Evolutionary conservation across 2,329 filamentous ascomycete species (phyloP).

Genomic region (Magnaporthales sp.): DNA sequence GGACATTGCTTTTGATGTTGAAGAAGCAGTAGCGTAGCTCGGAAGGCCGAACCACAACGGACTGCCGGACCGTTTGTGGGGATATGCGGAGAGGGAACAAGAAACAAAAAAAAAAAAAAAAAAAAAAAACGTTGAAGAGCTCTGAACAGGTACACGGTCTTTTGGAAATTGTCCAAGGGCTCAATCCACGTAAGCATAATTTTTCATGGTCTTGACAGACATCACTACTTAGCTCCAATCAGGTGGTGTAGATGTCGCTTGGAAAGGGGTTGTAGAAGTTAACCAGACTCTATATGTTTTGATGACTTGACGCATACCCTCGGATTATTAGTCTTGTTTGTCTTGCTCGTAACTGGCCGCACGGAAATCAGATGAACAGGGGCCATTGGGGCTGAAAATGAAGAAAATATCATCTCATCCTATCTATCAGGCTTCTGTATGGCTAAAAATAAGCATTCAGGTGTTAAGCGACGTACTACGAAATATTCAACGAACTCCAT

Average conservation of each 20-base stretch:
- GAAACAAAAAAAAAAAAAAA: not conserved
- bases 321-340: not conserved
- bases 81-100: not conserved
- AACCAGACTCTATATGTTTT: not conserved
- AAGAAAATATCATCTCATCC: not conserved
- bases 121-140: not conserved
- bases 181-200: too few species aligned
- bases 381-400: not conserved
- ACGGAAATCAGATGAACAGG: not conserved
- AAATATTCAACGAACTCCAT: not conserved
- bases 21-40: not conserved
- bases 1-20: not conserved
- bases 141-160: not conserved
- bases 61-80: constrained; percentile 1
- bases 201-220: too few species aligned
- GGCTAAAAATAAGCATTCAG: not conserved
- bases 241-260: too few species aligned
- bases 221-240: too few species aligned
- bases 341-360: not conserved
- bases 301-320: not conserved
- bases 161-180: too few species aligned
- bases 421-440: not conserved
- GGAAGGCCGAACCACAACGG: not conserved
- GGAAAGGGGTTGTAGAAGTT: not conserved
- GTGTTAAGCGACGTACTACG: not conserved